Percentiles rank a stretch among this genome's conserved stretches.
Evolutionary conservation across 2,329 filamentous ascomycete species (phyloP).

Genomic region (Aspergillus terreus): DNA sequence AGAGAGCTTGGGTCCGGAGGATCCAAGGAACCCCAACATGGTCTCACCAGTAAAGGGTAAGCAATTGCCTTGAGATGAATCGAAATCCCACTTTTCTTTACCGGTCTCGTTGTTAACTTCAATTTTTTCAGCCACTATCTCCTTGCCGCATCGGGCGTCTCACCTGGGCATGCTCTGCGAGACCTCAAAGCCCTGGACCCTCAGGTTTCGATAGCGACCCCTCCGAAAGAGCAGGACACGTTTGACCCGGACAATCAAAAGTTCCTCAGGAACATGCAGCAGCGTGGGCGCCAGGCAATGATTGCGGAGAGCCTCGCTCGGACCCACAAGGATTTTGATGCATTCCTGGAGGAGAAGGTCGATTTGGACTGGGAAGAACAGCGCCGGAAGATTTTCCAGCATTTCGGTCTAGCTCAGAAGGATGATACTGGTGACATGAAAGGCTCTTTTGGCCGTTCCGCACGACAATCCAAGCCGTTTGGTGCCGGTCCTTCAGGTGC

Average conservation of each 20-base stretch:
- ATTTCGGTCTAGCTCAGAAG: slow-evolving; percentile 76
- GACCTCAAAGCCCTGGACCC: slow-evolving; percentile 79
- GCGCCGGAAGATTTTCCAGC: slow-evolving; percentile 87
- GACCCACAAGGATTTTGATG: slow-evolving; percentile 86
- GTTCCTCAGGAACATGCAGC: slow-evolving; percentile 81
- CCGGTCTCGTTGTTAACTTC: not conserved
- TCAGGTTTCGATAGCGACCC: slow-evolving; percentile 53
- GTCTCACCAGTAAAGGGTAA: slow-evolving; percentile 52
- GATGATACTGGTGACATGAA: slow-evolving; percentile 38
- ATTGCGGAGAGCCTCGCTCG: slow-evolving; percentile 87
- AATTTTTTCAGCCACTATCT: slow-evolving; percentile 69
- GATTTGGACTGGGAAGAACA: slow-evolving; percentile 95
- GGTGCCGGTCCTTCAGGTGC: slow-evolving; percentile 38
- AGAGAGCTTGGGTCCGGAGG: slow-evolving; percentile 71
- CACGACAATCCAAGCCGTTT: slow-evolving; percentile 36
- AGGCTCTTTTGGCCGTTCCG: slow-evolving; percentile 50
- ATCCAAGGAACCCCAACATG: slow-evolving; percentile 42
- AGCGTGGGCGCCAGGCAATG: slow-evolving; percentile 86
- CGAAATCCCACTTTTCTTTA: not conserved
- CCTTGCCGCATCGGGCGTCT: slow-evolving; percentile 87
- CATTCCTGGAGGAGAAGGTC: slow-evolving; percentile 89
- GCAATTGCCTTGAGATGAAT: slow-evolving; percentile 19
- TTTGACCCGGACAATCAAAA: slow-evolving; percentile 59
- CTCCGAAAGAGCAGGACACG: slow-evolving; percentile 33
- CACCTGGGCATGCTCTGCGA: slow-evolving; percentile 77